Base-by-base conservation (phyloP, 139 green algal species). In the Volvox reticuliferus region DNA sequence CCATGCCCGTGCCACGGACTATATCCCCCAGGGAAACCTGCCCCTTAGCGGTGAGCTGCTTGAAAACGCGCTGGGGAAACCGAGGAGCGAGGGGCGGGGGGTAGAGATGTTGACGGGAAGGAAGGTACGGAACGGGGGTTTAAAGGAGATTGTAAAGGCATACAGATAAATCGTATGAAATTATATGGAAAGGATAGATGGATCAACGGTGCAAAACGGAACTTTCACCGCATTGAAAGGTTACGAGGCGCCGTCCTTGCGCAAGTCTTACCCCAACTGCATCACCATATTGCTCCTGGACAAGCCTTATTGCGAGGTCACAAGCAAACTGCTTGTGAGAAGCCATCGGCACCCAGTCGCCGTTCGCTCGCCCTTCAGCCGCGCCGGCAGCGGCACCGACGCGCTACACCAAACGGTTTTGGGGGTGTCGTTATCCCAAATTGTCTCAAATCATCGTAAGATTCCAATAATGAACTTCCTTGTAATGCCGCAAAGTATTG, bases 271-370 rank as follows among this genome's bases (percentile, higher is more conserved):
- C 84, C 88, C 89, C 92, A n/a, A 85, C 30, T 28, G 87, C 86
- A 12, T 91, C 87, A 35, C 92, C 92, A 87, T 93, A 93, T 68
- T 93, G 92, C 30, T 94, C 92, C 21, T 88, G 61, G 0, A 94
- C 87, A 9, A 94, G 35, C 19, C 91, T 81, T 32, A 81, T 87
- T 2, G 92, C 88, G 6, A 94, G 50, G 26, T 75, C 50, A 20
- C 80, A 83, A 0, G 82, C 82, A 61, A 91, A 90, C 50, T 90
- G 82, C 75, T 90, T 82, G 28, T 65, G 69, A 13, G 79, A 35
- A 33, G 78, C n/a, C 86, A 91, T 91, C 26, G 6, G 28, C n/a
- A n/a, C 13, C 28, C 12, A 26, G 19, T n/a, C 32, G 20, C 16
- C 44, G 37, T 50, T 24, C 36, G 82, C 82, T 79, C 82, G 82